A percentile compares a stretch with the other conserved stretches of the same genome.
phyloP scores from a whole-genome alignment of 2,329 filamentous ascomycete species.

The Trichophyton simii region DNA sequence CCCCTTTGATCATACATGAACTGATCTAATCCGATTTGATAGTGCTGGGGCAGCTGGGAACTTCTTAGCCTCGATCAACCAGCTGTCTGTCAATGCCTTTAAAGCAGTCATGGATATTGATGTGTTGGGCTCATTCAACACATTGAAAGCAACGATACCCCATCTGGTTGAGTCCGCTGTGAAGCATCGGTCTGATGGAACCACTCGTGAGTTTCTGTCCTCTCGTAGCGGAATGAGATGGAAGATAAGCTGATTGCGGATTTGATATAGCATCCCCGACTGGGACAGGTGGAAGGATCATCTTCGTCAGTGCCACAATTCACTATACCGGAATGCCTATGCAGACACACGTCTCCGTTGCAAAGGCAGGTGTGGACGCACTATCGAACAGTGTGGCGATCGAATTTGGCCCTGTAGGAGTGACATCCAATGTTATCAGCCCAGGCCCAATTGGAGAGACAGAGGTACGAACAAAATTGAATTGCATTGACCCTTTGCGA shows the following conservation, averaged over 20 bases:
- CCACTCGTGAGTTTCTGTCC: constrained; percentile 29
- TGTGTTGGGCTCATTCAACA: constrained; percentile 86
- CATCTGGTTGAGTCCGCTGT: constrained; percentile 64
- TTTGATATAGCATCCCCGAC: constrained; percentile 28
- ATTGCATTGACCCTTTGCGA: too few species aligned
- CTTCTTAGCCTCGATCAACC: constrained; percentile 75
- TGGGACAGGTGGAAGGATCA: constrained; percentile 65
- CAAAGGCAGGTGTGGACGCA: constrained; percentile 83
- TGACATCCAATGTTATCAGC: constrained; percentile 79
- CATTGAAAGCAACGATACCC: constrained; percentile 78
- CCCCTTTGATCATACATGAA: not conserved
- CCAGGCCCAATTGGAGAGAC: constrained; percentile 79
- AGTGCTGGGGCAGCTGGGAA: constrained; percentile 92
- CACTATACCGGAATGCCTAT: constrained; percentile 79
- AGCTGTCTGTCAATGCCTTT: constrained; percentile 79
- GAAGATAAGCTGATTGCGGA: constrained; percentile 4
- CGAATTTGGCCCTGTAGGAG: constrained; percentile 76
- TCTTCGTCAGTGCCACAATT: constrained; percentile 81
- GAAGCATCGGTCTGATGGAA: constrained; percentile 48
- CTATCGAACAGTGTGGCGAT: constrained; percentile 67
- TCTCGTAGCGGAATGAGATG: too few species aligned
- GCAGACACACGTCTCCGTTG: constrained; percentile 80
- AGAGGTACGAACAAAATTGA: constrained; percentile 37
- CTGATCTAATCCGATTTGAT: constrained; percentile 2
- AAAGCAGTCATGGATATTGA: constrained; percentile 95